Evolutionary conservation across 2,329 filamentous ascomycete species (phyloP), one percentile per base, ranked within the genome.

Genomic region (Colletotrichum sidae): DNA sequence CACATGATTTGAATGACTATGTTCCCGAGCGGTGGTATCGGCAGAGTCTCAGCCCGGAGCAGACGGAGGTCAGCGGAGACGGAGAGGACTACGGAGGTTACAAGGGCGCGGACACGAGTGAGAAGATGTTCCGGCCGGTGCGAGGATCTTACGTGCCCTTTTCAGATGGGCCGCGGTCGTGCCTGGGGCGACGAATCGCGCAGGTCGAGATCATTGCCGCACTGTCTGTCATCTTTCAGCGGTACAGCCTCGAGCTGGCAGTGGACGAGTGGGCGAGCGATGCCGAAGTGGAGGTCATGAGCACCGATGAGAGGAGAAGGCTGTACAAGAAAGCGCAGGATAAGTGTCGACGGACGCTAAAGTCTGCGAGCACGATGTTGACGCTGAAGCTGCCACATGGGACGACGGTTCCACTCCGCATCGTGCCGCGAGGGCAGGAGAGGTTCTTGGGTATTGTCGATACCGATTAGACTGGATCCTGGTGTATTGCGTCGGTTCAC

Each of bases 1-100:
- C 76, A 15, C 78, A 86, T 54, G 91, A 94, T 70, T 77, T 92
- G 1, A 82, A 90, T 57, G 86, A 91, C 63, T 95, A 89, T 76
- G 80, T 88, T 52, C 91, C 92, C 0, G 89, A 92, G 75, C 85
- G 92, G 47, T 94, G 92, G 92, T 86, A 92, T 68, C 77, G 80
- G 25, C 74, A 72, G 34, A 70, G 69, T 15, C 71, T 72, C 15
- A 67, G 41, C 13, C 67, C 68, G 3, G 68, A 66, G 2, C 72
- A 70, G 9, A 72, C 60, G 15, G 71, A 70, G 25, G 60, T 55
- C 72, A 71, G 33, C 35, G 58, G 44, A 11, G 59, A 70, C 6
- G 68, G 37, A 68, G 86, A 86, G 59, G 84, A 88, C 55, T 83
- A 86, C 65, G 88, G 86, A 59, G 86, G 88, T 3, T 86, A 86